Base-by-base conservation (phyloP, 1,284 basidiomycete genomes). In the Cutaneotrichosporon sp. region DNA sequence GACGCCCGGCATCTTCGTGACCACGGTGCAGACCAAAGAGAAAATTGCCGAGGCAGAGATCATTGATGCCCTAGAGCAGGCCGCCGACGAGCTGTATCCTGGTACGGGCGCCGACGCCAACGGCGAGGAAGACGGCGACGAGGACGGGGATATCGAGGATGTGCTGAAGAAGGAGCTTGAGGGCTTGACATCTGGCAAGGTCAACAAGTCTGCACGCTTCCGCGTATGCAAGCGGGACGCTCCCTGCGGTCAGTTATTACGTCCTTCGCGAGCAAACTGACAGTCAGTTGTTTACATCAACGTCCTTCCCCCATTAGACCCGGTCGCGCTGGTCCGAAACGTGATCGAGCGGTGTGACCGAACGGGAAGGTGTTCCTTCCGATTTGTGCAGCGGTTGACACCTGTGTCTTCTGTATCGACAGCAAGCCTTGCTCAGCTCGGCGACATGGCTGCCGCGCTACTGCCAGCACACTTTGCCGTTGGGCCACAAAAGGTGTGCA, bases 71-170 rank as follows among this genome's bases (percentile, higher is more conserved):
- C 63, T 73, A 9, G 71, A 73, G 49, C 46, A 42, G n/a, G 56
- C 70, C 2, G 69, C 65, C 17, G 71, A 73, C 53, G 69, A 66
- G 52, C 55, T 73, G 18, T 72, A 73, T 46, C 69, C 68, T 12
- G 67, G 68, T 20, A 67, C 64, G 1, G 50, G 39, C 14, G 59
- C 58, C 14, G 46, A 40, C 9, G 47, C 33, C 1, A 49, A 43
- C 9, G 52, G 53, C 13, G 61, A 48, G 8, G 64, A 52, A 17
- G 57, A 46, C 4, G 61, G 59, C 17, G 64, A 59, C 18, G 65
- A 62, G 13, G 67, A 68, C 34, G 43, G 59, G 4, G 69, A 72
- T 46, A 57, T 72, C 22, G 71, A 73, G 52, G 64, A 61, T 35
- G 59, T 66, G 63, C 56, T 73, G 22, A 61, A 72, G 58, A 53